Base-by-base conservation (phyloP, 2,329 filamentous ascomycete genomes). In the Neopestalotiopsis sp. region DNA sequence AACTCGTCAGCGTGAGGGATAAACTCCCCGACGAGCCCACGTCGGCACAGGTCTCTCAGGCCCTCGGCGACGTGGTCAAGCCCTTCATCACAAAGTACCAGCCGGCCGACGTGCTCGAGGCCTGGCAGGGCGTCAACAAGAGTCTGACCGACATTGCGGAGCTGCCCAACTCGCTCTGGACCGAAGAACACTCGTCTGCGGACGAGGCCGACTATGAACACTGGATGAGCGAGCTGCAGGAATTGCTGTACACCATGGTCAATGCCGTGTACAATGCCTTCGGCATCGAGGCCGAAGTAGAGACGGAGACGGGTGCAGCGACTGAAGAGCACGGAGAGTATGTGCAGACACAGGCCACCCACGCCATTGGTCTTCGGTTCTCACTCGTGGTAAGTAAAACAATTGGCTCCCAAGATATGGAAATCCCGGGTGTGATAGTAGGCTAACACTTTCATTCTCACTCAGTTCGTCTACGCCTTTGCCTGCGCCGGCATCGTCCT, bases 61-160 rank as follows among this genome's bases (percentile, higher is more conserved):
- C 61, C 5, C 69, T 75, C 28, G 53, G 58, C 4, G 66, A 70
- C 4, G 42, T 73, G 3, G 63, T 76, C 9, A 32, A 71, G 30
- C 65, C 67, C 0, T 75, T 73, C 65, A 76, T 83, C 20, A 70
- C 80, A 17, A 77, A 74, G 61, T 75, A 82, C 32, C 74, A 76
- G 2, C 72, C 75, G 6, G 32, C 63, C 13, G 70, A 74, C 5
- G 59, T 72, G 9, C 13, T 73, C 17, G 67, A 72, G 49, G 72
- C 73, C 2, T 73, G 69, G 61, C 34, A 72, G 1, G 68, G 65
- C 1, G 67, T 75, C 17, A 69, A 71, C 6, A 67, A 73, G 9
- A 71, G 67, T 10, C 69, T 76, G 3, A 59, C 59, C 20, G 17
- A 71, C n/a, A 75, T 76, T 30, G 58, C 67, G 9, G 32, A 67